phyloP scores from a whole-genome alignment of 176 grass and related monocot genomes.

The Calamus simplicifolius region DNA sequence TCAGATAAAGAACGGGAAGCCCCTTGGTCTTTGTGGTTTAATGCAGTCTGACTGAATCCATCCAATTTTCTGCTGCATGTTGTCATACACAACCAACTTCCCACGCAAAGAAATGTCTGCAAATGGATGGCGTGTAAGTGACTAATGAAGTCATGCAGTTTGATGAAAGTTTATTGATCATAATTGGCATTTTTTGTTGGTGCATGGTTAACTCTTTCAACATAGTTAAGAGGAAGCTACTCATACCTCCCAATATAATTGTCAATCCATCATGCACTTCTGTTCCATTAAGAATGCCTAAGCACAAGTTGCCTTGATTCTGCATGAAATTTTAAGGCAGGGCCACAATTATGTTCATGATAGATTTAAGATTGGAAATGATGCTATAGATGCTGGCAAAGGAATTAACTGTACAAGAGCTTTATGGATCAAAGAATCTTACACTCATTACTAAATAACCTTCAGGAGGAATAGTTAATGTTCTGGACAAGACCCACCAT shows the following conservation, averaged over 20 bases:
- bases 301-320: conserved; percentile 78
- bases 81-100: conserved; percentile 82
- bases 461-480: conserved; percentile 59
- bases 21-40: conserved; percentile 36
- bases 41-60: conserved; percentile 65
- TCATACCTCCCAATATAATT: conserved; percentile 85
- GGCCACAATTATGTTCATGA: background rate
- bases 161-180: background rate
- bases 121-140: background rate
- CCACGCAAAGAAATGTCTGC: conserved; percentile 70
- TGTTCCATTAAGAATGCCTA: conserved; percentile 71
- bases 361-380: conserved; percentile 2
- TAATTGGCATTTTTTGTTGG: background rate
- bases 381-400: background rate
- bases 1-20: conserved; percentile 45
- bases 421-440: conserved; percentile 15
- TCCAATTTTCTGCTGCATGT: conserved; percentile 51
- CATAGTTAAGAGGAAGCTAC: background rate
- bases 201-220: background rate
- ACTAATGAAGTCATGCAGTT: background rate
- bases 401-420: background rate
- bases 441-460: conserved; percentile 72
- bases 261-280: conserved; percentile 42
- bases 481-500: conserved; percentile 56
- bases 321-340: conserved; percentile 23